Evolutionary conservation across 441 rosid species (phyloP).

Genomic region (Erysimum pusillum): DNA sequence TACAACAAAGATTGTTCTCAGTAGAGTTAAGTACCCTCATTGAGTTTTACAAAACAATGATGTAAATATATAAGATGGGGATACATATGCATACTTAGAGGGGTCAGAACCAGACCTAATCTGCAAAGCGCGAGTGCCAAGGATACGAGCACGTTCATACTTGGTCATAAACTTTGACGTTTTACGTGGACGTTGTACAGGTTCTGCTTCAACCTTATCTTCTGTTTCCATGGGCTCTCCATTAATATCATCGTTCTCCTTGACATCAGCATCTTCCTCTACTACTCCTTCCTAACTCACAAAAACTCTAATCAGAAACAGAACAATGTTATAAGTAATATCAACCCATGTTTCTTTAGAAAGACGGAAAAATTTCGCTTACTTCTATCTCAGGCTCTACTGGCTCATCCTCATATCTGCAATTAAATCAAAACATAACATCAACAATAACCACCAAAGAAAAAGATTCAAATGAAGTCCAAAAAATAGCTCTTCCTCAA

Average conservation of each 20-base stretch:
- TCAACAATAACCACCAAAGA: too few species aligned
- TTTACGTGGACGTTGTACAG: slow-evolving; percentile 59
- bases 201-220: slow-evolving; percentile 62
- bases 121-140: slow-evolving; percentile 86
- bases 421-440: too few species aligned
- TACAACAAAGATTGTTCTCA: neutral
- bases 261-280: slow-evolving; percentile 69
- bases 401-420: slow-evolving; percentile 91
- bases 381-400: slow-evolving; percentile 88
- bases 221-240: slow-evolving; percentile 75
- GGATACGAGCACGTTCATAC: slow-evolving; percentile 88
- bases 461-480: too few species aligned
- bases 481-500: too few species aligned
- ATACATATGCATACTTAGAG: too few species aligned
- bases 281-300: slow-evolving; percentile 75
- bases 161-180: slow-evolving; percentile 85
- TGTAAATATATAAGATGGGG: too few species aligned
- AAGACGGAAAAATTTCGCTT: neutral
- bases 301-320: neutral
- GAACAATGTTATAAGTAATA: neutral
- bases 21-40: neutral
- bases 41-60: neutral
- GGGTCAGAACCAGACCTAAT: slow-evolving; percentile 56
- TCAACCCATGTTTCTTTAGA: neutral
- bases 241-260: slow-evolving; percentile 61